Evolutionary conservation across 164 flowering plant species (phyloP).

Genomic region (Macadamia integrifolia): DNA sequence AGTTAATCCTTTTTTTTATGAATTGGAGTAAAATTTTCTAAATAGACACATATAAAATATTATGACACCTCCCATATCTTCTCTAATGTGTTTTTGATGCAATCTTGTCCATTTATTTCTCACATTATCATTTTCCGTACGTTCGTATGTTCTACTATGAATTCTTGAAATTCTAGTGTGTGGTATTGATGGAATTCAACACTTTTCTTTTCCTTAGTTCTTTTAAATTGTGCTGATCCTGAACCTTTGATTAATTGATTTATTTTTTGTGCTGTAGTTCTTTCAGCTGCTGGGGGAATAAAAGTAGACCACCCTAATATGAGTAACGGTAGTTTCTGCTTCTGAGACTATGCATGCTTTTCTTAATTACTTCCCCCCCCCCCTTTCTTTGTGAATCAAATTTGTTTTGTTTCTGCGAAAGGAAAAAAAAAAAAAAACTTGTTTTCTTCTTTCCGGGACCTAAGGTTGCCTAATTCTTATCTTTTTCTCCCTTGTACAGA

Average conservation of each 20-base stretch:
- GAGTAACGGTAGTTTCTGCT: slow-evolving; percentile 52
- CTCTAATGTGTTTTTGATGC: too few species aligned
- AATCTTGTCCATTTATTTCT: too few species aligned
- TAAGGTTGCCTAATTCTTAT: not conserved
- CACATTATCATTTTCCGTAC: too few species aligned
- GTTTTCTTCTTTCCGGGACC: not conserved
- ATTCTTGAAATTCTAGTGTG: not conserved
- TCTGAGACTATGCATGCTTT: slow-evolving; percentile 3
- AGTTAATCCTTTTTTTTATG: too few species aligned
- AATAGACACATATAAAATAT: too few species aligned
- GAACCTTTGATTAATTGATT: not conserved
- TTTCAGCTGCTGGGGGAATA: slow-evolving; percentile 97
- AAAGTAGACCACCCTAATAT: slow-evolving; percentile 70
- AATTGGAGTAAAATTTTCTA: too few species aligned
- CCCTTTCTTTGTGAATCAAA: not conserved
- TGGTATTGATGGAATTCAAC: too few species aligned
- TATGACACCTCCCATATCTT: too few species aligned
- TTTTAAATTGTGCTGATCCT: not conserved
- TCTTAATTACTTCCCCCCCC: not conserved
- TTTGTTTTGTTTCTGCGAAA: not conserved
- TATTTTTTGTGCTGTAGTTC: slow-evolving; percentile 44
- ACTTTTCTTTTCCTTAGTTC: not conserved
- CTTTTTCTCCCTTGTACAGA: slow-evolving; percentile 36
- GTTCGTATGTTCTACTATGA: too few species aligned
- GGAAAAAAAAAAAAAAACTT: not conserved